These are phyloP conservation scores for Podospora anserina DNA, from an alignment of 495 filamentous ascomycete genomes.

Conservation along the genomic window DNA sequence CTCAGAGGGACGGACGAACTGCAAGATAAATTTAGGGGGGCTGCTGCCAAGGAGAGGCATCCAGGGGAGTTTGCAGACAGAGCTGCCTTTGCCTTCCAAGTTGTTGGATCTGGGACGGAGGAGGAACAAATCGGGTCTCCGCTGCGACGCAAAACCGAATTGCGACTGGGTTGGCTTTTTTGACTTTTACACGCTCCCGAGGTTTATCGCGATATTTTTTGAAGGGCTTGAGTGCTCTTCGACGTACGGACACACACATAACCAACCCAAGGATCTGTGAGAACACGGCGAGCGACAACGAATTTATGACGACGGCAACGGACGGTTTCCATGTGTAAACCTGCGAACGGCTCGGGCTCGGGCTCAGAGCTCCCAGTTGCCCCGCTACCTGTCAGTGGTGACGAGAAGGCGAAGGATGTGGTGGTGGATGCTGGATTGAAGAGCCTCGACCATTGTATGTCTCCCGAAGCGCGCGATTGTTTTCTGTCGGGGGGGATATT, in stretches of 20 bases:
- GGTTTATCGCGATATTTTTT: neutral
- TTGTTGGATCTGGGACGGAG: neutral
- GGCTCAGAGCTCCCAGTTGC: constrained; percentile 30
- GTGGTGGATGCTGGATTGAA: constrained; percentile 69
- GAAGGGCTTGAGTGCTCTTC: neutral
- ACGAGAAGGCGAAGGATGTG: constrained; percentile 25
- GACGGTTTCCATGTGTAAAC: constrained; percentile 25
- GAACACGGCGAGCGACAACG: constrained; percentile 9
- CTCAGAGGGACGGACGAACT: neutral
- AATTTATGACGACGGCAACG: constrained; percentile 11
- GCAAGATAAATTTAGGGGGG: neutral
- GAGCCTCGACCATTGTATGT: constrained; percentile 74
- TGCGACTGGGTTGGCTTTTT: neutral
- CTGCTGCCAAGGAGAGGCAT: neutral
- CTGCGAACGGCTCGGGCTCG: constrained; percentile 29
- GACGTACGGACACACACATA: neutral
- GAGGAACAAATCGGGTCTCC: neutral
- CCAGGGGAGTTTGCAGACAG: neutral
- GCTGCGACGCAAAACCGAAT: neutral
- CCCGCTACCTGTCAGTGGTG: constrained; percentile 19
- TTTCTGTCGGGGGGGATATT: neutral
- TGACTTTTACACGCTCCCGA: neutral
- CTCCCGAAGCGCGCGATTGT: constrained; percentile 1
- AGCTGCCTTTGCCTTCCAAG: neutral
- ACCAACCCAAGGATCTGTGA: neutral